These are phyloP conservation scores for Saccharum spontaneum DNA, from an alignment of 176 grass and related monocot genomes.

Conservation along the genomic window DNA sequence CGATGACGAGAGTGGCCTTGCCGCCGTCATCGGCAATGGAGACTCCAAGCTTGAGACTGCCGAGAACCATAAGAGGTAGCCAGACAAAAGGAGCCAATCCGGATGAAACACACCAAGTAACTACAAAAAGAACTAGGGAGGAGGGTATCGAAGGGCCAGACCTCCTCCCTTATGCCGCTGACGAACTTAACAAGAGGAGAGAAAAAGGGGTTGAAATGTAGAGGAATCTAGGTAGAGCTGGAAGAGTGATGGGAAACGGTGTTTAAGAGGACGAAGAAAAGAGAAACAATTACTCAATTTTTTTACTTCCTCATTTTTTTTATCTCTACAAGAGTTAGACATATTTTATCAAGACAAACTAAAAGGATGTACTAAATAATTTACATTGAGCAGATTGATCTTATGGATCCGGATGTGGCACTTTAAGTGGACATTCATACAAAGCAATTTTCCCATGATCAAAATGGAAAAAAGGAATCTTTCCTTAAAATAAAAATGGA, in stretches of 20 bases:
- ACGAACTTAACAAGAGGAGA: neutral
- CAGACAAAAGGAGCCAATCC: neutral
- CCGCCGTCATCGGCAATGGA: rapidly evolving
- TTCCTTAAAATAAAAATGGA: neutral
- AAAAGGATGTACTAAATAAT: neutral
- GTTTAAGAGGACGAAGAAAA: no score
- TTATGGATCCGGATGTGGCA: neutral
- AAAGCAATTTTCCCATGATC: neutral
- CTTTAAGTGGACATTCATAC: neutral
- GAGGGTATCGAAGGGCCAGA: neutral
- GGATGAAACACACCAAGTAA: neutral
- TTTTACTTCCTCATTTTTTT: neutral
- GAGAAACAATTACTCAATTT: neutral
- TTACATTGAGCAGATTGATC: neutral
- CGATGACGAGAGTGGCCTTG: neutral
- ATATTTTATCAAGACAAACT: neutral
- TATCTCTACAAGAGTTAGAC: neutral
- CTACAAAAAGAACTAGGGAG: neutral
- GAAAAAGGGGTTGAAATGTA: rapidly evolving
- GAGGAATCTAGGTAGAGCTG: neutral
- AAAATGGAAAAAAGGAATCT: neutral
- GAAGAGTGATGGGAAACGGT: neutral
- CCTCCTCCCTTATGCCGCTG: neutral
- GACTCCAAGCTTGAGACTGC: neutral
- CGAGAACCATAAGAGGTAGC: neutral